Evolutionary conservation across 345 rosid species (phyloP).

Genomic region (Conringia planisiliqua): DNA sequence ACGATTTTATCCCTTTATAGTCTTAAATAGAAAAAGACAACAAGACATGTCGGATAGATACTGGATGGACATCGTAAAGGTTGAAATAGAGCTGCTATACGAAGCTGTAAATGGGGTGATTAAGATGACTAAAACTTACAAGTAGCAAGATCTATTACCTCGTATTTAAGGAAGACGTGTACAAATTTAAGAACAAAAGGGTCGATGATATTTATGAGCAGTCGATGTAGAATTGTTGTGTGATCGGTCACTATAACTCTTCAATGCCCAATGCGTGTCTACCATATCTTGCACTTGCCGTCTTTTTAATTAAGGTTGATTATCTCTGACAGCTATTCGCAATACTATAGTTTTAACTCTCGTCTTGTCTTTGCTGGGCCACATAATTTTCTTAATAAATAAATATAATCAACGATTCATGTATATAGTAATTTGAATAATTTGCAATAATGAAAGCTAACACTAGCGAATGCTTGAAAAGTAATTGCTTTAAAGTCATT

Average conservation of each 20-base stretch:
- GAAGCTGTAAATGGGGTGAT: background rate
- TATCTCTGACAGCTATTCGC: background rate
- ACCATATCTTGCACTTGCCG: background rate
- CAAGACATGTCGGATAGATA: background rate
- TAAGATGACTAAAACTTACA: background rate
- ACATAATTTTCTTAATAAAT: no score
- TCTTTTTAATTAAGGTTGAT: background rate
- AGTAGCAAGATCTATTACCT: background rate
- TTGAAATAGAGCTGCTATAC: background rate
- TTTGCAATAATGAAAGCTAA: background rate
- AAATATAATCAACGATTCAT: no score
- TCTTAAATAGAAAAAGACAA: background rate
- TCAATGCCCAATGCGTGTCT: background rate
- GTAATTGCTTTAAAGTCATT: background rate
- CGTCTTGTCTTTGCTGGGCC: background rate
- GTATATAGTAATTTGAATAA: background rate
- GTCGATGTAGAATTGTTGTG: background rate
- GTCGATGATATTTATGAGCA: background rate
- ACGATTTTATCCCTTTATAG: slow-evolving; percentile 8
- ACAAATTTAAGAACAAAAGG: background rate
- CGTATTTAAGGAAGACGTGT: background rate
- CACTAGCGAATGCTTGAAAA: background rate
- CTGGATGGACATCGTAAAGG: background rate
- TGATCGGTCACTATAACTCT: slow-evolving; percentile 1
- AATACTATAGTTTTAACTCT: background rate